Percentiles rank a stretch among this genome's conserved stretches.
Conservation (phyloP, 2,329 filamentous ascomycete species). For the Leptographium flavum region DNA sequence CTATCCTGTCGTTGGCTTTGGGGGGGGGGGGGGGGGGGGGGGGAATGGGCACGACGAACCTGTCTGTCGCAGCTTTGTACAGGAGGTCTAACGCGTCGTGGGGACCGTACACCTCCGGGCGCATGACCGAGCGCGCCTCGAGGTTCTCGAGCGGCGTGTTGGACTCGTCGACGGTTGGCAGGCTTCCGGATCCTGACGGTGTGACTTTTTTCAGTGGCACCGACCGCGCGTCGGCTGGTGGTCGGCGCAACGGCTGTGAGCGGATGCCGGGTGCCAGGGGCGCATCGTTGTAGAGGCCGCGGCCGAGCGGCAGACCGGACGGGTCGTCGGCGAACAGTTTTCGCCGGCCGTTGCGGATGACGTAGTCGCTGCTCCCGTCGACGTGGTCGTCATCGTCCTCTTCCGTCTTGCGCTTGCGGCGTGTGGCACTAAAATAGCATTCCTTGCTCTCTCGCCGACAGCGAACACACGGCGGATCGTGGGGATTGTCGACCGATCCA, state of each 20-base stretch:
- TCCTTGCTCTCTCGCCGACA: conserved; percentile 92
- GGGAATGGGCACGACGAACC: too few species aligned
- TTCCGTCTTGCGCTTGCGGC: conserved; percentile 74
- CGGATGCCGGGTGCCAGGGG: conserved; percentile 53
- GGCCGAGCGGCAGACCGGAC: conserved; percentile 26
- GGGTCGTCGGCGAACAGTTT: conserved; percentile 36
- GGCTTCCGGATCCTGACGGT: conserved; percentile 13
- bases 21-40: too few species aligned
- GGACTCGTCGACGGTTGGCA: conserved; percentile 31
- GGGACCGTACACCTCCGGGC: conserved; percentile 68
- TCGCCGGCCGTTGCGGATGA: conserved; percentile 60
- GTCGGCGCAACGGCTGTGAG: conserved; percentile 50
- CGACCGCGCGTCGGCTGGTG: conserved; percentile 18
- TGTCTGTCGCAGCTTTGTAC: conserved; percentile 69
- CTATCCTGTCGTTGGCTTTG: too few species aligned
- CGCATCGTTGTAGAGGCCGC: conserved; percentile 32
- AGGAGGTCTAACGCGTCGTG: conserved; percentile 87
- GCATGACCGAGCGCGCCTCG: conserved; percentile 51
- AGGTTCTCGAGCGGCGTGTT: conserved; percentile 50
- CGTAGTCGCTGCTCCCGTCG: conserved; percentile 51
- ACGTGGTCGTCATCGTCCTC: conserved; percentile 54
- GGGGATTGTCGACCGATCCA: conserved; percentile 77
- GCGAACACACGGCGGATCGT: conserved; percentile 84
- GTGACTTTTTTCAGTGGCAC: conserved; percentile 15
- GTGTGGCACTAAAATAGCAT: conserved; percentile 90